phyloP scores from a whole-genome alignment of 148 eudicot genomes.

The Rhododendron kiyosumense region DNA sequence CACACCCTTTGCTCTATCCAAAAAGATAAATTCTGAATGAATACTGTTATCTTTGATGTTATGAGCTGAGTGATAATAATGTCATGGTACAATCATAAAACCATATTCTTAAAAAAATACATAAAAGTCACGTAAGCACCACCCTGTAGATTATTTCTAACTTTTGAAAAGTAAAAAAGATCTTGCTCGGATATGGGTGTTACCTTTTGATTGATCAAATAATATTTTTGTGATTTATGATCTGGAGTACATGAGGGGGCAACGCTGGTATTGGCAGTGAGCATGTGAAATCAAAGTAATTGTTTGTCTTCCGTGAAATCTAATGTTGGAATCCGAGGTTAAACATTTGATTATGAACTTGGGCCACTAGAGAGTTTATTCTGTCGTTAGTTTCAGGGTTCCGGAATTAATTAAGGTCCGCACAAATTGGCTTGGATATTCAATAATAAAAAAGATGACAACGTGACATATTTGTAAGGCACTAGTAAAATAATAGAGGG shows the following conservation, averaged over 20 bases:
- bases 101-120: neutral
- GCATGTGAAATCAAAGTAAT: neutral
- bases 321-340: too few species aligned
- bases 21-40: neutral
- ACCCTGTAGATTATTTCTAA: neutral
- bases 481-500: neutral
- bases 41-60: neutral
- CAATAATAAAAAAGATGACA: neutral
- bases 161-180: neutral
- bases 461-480: neutral
- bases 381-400: too few species aligned
- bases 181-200: neutral
- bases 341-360: too few species aligned
- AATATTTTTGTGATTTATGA: neutral
- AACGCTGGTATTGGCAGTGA: neutral
- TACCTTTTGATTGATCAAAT: neutral
- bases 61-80: neutral
- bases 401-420: too few species aligned
- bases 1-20: neutral
- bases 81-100: neutral
- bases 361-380: too few species aligned
- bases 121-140: neutral
- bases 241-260: neutral
- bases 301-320: too few species aligned
- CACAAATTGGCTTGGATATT: rapidly evolving